Percentiles rank a stretch among this genome's conserved stretches.
Evolutionary conservation across 1,284 basidiomycete species (phyloP).

Genomic region (Microbotryum violaceum): DNA sequence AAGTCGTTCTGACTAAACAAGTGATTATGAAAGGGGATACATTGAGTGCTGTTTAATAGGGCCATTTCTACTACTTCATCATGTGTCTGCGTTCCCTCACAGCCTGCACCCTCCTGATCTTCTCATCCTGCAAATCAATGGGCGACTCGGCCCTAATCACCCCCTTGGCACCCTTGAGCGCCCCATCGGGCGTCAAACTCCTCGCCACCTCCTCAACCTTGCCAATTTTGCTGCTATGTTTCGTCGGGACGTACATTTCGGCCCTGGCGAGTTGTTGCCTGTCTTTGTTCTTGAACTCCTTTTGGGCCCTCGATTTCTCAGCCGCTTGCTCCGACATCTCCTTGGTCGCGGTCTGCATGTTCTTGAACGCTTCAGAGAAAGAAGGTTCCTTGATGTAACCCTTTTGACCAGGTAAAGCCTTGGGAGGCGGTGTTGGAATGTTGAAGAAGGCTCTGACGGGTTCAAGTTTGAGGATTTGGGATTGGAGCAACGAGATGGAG

Average conservation of each 20-base stretch:
- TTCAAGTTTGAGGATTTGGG: constrained; percentile 47
- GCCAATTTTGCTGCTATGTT: background rate
- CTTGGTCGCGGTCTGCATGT: constrained; percentile 17
- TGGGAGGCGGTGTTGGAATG: constrained; percentile 47
- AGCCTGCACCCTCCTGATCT: background rate
- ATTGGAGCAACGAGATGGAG: constrained; percentile 49
- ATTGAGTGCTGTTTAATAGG: background rate
- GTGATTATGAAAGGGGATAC: background rate
- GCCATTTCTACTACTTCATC: background rate
- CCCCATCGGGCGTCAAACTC: background rate
- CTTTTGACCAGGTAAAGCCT: constrained; percentile 24
- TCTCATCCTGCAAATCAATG: background rate
- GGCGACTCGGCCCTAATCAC: background rate
- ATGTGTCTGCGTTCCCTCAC: background rate
- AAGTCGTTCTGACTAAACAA: too few species aligned
- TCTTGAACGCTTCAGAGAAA: constrained; percentile 31
- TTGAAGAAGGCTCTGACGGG: constrained; percentile 47
- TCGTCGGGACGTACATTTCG: constrained; percentile 1
- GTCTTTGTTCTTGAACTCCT: constrained; percentile 3
- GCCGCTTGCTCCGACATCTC: constrained; percentile 22
- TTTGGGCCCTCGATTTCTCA: constrained; percentile 10
- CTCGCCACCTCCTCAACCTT: background rate
- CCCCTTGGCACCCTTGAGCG: background rate
- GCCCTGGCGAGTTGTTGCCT: background rate
- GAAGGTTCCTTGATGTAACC: constrained; percentile 28